A percentile compares a stretch with the other conserved stretches of the same genome.
Evolutionary conservation across 2,329 filamentous ascomycete species (phyloP).

Genomic region (Botrytis pseudocinerea): DNA sequence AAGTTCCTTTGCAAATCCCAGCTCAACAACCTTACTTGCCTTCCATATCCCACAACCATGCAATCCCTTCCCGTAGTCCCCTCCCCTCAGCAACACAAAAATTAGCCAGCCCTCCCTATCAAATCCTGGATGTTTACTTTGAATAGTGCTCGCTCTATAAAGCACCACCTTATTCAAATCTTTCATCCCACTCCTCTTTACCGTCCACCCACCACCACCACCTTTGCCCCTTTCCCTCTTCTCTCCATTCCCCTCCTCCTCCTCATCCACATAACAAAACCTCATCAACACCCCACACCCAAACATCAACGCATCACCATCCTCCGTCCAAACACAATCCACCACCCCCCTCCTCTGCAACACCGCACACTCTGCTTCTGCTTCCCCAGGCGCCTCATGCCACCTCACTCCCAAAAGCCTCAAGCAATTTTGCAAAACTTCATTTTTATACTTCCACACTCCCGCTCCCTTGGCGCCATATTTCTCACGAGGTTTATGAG

Average conservation of each 20-base stretch:
- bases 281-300: slow-evolving; percentile 54
- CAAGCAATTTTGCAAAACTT: slow-evolving; percentile 51
- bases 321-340: slow-evolving; percentile 88
- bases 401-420: slow-evolving; percentile 77
- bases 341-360: slow-evolving; percentile 77
- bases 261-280: slow-evolving; percentile 14
- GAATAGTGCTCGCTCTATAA: slow-evolving; percentile 24
- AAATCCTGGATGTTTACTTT: slow-evolving; percentile 10
- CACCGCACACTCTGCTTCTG: slow-evolving; percentile 88
- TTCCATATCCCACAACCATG: neutral
- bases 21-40: neutral
- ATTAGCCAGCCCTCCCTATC: slow-evolving; percentile 22
- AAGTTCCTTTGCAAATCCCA: neutral
- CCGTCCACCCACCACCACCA: slow-evolving; percentile 15
- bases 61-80: slow-evolving; percentile 10
- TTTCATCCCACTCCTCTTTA: slow-evolving; percentile 12
- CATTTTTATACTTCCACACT: slow-evolving; percentile 44
- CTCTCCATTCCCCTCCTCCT: neutral
- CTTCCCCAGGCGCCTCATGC: slow-evolving; percentile 87
- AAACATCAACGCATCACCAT: slow-evolving; percentile 95
- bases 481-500: slow-evolving; percentile 65
- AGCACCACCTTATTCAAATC: slow-evolving; percentile 22
- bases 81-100: slow-evolving; percentile 13
- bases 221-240: slow-evolving; percentile 21
- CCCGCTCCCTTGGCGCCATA: neutral